Percentiles rank a stretch among this genome's conserved stretches.
These are phyloP conservation scores for Populus nigra DNA, from an alignment of 345 rosid species.

Conservation along the genomic window DNA sequence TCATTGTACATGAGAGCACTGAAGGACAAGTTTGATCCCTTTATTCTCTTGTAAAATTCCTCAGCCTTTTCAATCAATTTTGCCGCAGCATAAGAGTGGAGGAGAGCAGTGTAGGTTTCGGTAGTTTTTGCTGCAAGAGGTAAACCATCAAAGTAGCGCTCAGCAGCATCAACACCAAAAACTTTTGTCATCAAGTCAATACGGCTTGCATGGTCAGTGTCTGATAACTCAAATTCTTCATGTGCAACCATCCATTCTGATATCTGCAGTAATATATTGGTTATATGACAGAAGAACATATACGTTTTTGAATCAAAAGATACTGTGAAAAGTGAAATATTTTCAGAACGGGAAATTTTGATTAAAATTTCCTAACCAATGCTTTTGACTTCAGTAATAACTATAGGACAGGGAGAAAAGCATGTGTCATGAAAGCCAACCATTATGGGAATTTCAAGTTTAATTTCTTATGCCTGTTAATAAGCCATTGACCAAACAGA, in stretches of 20 bases:
- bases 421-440: too few species aligned
- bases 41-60: conserved; percentile 54
- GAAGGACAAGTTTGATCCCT: conserved; percentile 46
- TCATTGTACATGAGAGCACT: conserved; percentile 75
- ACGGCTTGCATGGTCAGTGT: conserved; percentile 63
- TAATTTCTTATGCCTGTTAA: background rate
- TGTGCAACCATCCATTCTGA: conserved; percentile 80
- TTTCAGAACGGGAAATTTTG: background rate
- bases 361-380: background rate
- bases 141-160: conserved; percentile 76
- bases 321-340: background rate
- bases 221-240: conserved; percentile 54
- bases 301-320: background rate
- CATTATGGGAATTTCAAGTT: background rate
- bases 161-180: conserved; percentile 87
- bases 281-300: conserved; percentile 2
- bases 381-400: too few species aligned
- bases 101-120: conserved; percentile 88
- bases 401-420: too few species aligned
- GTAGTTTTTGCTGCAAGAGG: conserved; percentile 49
- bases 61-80: conserved; percentile 65
- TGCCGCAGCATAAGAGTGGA: conserved; percentile 70
- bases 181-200: conserved; percentile 85
- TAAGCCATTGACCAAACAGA: background rate
- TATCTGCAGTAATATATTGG: conserved; percentile 44